Evolutionary conservation across 192 early-diverging fungal genomes (phyloP).

Genomic region (Funneliformis mosseae): DNA sequence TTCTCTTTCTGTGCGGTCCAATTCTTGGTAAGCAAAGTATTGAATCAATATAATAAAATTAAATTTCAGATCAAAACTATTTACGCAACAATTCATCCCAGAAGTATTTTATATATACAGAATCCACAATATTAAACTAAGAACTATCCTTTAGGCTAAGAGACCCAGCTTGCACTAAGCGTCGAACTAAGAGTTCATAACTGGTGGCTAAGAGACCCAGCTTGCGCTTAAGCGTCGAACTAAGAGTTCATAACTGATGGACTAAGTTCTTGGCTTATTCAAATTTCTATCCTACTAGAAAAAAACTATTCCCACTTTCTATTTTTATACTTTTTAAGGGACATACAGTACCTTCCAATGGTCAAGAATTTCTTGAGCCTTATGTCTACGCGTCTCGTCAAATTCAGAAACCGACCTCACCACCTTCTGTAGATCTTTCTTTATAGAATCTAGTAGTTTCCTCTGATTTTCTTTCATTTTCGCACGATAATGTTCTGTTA

Average conservation of each 20-base stretch:
- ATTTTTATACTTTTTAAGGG: constrained; percentile 2
- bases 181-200: constrained; percentile 22
- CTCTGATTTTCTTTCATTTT: neutral
- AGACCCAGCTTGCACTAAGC: constrained; percentile 28
- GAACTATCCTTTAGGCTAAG: constrained; percentile 20
- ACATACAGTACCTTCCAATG: constrained; percentile 5
- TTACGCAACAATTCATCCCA: too few species aligned
- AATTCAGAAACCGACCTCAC: neutral
- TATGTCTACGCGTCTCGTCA: constrained; percentile 1
- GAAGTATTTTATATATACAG: too few species aligned
- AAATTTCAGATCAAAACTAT: neutral
- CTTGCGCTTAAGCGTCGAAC: constrained; percentile 27
- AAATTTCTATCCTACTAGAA: constrained; percentile 10
- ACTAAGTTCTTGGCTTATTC: constrained; percentile 13
- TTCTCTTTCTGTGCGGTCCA: neutral
- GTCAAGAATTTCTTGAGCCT: constrained; percentile 20
- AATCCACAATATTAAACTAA: neutral
- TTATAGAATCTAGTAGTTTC: constrained; percentile 1
- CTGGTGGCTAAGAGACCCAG: constrained; percentile 19
- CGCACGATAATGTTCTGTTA: neutral
- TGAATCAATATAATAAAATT: constrained; percentile 7
- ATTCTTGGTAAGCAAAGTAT: too few species aligned
- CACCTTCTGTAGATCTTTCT: constrained; percentile 20
- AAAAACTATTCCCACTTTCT: neutral
- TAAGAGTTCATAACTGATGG: constrained; percentile 25